A percentile compares a stretch with the other conserved stretches of the same genome.
Evolutionary conservation across 2,329 filamentous ascomycete species (phyloP).

Genomic region (Geoglossum cookeanum): DNA sequence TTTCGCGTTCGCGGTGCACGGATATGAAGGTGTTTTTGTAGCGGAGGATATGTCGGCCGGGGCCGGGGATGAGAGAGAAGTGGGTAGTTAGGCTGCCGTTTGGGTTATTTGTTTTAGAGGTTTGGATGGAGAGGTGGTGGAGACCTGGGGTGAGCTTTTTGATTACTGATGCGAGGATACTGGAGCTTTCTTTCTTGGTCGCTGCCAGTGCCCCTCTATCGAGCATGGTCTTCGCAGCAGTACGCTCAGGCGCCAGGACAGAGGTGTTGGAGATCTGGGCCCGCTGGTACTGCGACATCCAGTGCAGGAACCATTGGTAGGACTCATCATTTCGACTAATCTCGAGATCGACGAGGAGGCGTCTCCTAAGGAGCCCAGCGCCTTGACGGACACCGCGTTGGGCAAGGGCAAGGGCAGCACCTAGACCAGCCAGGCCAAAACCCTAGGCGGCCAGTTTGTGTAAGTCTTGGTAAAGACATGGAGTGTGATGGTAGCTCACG

Average conservation of each 20-base stretch:
- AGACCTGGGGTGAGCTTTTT: constrained; percentile 38
- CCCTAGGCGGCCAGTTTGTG: constrained; percentile 30
- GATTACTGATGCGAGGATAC: constrained; percentile 21
- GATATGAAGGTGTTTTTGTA: constrained; percentile 75
- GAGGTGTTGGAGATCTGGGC: constrained; percentile 29
- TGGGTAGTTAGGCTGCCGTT: constrained; percentile 56
- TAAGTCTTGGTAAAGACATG: neutral
- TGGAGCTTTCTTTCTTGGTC: constrained; percentile 23
- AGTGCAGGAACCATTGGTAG: constrained; percentile 85
- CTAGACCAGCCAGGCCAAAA: constrained; percentile 78
- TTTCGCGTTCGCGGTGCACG: constrained; percentile 71
- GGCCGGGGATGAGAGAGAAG: constrained; percentile 80
- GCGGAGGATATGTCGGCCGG: constrained; percentile 71
- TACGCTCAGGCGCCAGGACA: constrained; percentile 9
- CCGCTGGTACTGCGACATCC: constrained; percentile 72
- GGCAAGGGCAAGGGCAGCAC: constrained; percentile 60
- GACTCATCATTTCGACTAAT: constrained; percentile 87
- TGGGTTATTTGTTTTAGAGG: constrained; percentile 38
- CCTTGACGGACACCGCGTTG: constrained; percentile 57
- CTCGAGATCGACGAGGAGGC: constrained; percentile 86
- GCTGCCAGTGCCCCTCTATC: constrained; percentile 18
- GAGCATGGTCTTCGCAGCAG: constrained; percentile 20
- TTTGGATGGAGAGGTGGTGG: constrained; percentile 46
- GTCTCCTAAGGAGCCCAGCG: constrained; percentile 56
- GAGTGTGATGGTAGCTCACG: constrained; percentile 16